Evolutionary conservation across 2,329 filamentous ascomycete species (phyloP).

Genomic region (Nothophoma quercina): DNA sequence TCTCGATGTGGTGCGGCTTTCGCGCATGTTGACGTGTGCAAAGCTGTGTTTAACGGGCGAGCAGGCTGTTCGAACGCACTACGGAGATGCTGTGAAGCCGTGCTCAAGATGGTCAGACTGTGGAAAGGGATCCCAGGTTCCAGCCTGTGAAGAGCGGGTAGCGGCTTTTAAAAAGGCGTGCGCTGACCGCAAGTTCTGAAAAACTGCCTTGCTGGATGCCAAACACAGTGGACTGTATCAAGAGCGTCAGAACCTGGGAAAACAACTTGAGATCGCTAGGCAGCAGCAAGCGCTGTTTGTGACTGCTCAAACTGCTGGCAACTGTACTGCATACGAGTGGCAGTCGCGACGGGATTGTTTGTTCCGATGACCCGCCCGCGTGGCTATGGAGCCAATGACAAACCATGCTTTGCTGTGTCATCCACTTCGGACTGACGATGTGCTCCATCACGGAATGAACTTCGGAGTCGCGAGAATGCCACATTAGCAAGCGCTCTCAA

Average conservation of each 20-base stretch:
- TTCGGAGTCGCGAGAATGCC: slow-evolving; percentile 10
- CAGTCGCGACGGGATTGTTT: neutral
- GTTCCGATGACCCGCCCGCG: neutral
- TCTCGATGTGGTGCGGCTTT: neutral
- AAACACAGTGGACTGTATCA: neutral
- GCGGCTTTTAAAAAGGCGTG: slow-evolving; percentile 12
- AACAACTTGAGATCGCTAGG: neutral
- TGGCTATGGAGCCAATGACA: slow-evolving; percentile 1
- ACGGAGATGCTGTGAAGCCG: slow-evolving; percentile 3
- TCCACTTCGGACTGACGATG: slow-evolving; percentile 6
- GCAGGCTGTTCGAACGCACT: neutral
- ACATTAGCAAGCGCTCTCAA: neutral
- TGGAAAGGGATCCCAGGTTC: slow-evolving; percentile 6
- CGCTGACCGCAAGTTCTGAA: slow-evolving; percentile 33
- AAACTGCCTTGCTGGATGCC: slow-evolving; percentile 38
- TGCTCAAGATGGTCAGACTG: neutral
- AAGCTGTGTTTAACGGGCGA: neutral
- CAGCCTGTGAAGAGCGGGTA: slow-evolving; percentile 3
- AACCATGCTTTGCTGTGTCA: neutral
- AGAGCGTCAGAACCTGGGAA: neutral
- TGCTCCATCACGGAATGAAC: slow-evolving; percentile 14
- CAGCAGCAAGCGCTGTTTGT: neutral
- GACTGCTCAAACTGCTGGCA: neutral
- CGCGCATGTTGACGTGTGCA: slow-evolving; percentile 1
- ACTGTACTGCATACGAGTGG: neutral